Evolutionary conservation across 2,329 filamentous ascomycete species (phyloP).

Genomic region (Aspergillus amoenus): DNA sequence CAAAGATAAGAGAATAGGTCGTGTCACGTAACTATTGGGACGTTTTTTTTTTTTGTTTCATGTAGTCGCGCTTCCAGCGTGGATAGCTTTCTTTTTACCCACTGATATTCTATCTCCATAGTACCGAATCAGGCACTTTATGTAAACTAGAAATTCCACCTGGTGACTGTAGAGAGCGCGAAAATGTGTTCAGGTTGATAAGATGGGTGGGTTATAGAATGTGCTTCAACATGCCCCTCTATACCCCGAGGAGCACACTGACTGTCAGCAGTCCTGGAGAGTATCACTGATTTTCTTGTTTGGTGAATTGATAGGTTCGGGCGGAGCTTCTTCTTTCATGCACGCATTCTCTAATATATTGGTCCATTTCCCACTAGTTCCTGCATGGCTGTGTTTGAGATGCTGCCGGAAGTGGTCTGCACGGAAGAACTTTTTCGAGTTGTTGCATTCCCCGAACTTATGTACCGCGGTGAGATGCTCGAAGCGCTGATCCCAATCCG

Average conservation of each 20-base stretch:
- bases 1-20: neutral
- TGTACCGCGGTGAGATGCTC: constrained; percentile 87
- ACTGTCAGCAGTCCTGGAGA: constrained; percentile 30
- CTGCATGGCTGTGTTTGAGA: constrained; percentile 94
- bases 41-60: neutral
- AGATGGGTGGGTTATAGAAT: neutral
- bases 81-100: neutral
- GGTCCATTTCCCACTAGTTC: constrained; percentile 97
- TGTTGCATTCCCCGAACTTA: constrained; percentile 98
- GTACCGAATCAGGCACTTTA: neutral
- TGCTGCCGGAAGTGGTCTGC: constrained; percentile 98
- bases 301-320: constrained; percentile 27
- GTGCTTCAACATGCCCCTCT: neutral
- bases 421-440: constrained; percentile 95
- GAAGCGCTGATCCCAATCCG: constrained; percentile 84
- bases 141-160: neutral
- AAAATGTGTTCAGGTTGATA: neutral
- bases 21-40: constrained; percentile 9
- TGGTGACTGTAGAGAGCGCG: neutral
- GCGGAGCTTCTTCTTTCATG: constrained; percentile 75
- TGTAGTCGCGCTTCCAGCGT: neutral
- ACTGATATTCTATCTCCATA: neutral
- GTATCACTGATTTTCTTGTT: constrained; percentile 32
- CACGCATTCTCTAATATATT: constrained; percentile 97
- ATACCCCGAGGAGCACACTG: neutral